These are phyloP conservation scores for Aureobasidium subglaciale DNA, from an alignment of 2,329 filamentous ascomycete species.

Conservation along the genomic window DNA sequence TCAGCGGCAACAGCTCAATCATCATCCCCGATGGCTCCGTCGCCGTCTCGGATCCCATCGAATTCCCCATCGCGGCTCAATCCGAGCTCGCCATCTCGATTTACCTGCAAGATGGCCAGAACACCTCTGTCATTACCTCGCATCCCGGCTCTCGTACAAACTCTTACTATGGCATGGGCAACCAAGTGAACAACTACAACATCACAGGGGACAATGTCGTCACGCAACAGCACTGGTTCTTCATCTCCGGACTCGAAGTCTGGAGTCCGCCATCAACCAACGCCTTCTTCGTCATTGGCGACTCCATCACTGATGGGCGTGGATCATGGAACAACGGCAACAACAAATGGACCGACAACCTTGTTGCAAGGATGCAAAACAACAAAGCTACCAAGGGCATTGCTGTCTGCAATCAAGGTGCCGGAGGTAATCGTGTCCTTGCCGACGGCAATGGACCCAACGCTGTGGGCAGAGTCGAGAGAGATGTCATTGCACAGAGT, in stretches of 20 bases:
- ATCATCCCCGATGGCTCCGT: slow-evolving; percentile 50
- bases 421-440: slow-evolving; percentile 60
- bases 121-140: slow-evolving; percentile 50
- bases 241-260: slow-evolving; percentile 51
- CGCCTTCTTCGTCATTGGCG: slow-evolving; percentile 50
- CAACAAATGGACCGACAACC: slow-evolving; percentile 47
- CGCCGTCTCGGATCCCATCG: slow-evolving; percentile 55
- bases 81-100: slow-evolving; percentile 52
- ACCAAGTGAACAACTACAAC: slow-evolving; percentile 45
- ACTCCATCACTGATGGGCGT: slow-evolving; percentile 54
- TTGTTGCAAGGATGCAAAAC: slow-evolving; percentile 47
- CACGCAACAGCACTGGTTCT: slow-evolving; percentile 46
- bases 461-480: slow-evolving; percentile 52
- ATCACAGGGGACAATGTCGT: slow-evolving; percentile 32
- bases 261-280: slow-evolving; percentile 38
- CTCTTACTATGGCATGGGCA: slow-evolving; percentile 52
- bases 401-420: slow-evolving; percentile 57
- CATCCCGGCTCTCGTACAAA: slow-evolving; percentile 60
- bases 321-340: neutral
- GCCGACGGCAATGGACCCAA: slow-evolving; percentile 56
- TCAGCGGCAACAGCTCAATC: slow-evolving; percentile 47
- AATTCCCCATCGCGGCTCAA: slow-evolving; percentile 45
- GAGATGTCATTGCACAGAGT: slow-evolving; percentile 54
- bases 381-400: slow-evolving; percentile 41
- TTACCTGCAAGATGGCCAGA: slow-evolving; percentile 52